These are phyloP conservation scores for Carex myosuroides DNA, from an alignment of 176 grass and related monocot species.

Conservation along the genomic window DNA sequence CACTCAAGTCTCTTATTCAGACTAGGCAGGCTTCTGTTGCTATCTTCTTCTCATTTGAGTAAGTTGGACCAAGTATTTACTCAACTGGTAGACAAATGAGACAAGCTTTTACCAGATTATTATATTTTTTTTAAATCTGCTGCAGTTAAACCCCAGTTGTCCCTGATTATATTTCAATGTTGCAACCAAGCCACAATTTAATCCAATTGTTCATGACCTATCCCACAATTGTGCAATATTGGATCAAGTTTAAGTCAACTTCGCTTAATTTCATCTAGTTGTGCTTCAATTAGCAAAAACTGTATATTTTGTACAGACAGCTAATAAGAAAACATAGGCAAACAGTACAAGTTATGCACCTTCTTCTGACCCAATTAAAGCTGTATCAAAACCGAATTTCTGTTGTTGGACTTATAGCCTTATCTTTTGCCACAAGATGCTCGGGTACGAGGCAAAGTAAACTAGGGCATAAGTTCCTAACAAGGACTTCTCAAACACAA, in stretches of 20 bases:
- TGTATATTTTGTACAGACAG: neutral
- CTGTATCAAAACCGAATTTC: neutral
- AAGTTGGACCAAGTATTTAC: constrained; percentile 25
- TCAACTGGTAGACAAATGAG: neutral
- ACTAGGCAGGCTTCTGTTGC: constrained; percentile 64
- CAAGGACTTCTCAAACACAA: neutral
- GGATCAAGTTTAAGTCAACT: neutral
- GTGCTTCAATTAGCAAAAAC: neutral
- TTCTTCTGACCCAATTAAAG: neutral
- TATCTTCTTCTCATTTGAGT: constrained; percentile 98
- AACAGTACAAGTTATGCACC: neutral
- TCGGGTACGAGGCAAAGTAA: neutral
- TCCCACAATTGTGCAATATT: neutral
- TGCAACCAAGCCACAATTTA: neutral
- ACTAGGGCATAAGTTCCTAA: neutral
- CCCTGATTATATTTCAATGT: neutral
- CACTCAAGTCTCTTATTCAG: constrained; percentile 44
- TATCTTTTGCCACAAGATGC: neutral
- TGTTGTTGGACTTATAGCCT: neutral
- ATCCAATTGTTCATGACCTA: neutral
- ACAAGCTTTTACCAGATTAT: neutral
- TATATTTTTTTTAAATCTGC: neutral
- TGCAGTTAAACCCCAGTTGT: neutral
- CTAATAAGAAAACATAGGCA: neutral
- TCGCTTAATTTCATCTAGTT: neutral